Conservation (phyloP, 306 rosid genomes). For the Cucurbita argyrosperma region DNA sequence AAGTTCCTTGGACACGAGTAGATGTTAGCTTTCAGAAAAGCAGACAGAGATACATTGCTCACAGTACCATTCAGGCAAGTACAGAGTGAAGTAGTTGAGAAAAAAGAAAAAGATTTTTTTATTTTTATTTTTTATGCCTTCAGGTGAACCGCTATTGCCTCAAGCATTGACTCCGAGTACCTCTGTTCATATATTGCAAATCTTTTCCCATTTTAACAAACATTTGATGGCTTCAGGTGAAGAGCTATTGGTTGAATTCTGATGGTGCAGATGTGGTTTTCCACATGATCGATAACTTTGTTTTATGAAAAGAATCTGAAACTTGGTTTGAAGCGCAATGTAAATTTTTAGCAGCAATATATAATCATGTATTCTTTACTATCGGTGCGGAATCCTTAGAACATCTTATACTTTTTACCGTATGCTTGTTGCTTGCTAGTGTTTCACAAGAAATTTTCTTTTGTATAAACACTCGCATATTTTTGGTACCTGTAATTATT, state of each 20-base stretch:
- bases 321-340: not conserved
- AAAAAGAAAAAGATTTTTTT: not conserved
- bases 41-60: slow-evolving; percentile 70
- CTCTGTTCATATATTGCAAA: not conserved
- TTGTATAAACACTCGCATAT: not conserved
- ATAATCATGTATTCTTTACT: not conserved
- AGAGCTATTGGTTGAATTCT: slow-evolving; percentile 79
- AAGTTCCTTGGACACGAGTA: slow-evolving; percentile 86
- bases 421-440: not conserved
- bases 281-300: slow-evolving; percentile 82
- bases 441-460: not conserved
- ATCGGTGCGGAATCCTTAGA: not conserved
- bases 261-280: slow-evolving; percentile 88
- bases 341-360: slow-evolving; percentile 3
- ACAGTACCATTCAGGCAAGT: slow-evolving; percentile 88
- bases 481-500: not conserved
- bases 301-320: slow-evolving; percentile 21
- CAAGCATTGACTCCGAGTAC: not conserved
- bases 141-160: not conserved
- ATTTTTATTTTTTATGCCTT: too few species aligned
- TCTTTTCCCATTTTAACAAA: not conserved
- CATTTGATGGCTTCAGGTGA: slow-evolving; percentile 46
- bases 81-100: not conserved
- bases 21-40: slow-evolving; percentile 87
- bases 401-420: not conserved